Evolutionary conservation across 2,329 filamentous ascomycete genomes (phyloP).

Genomic region (Fusarium torreyae): DNA sequence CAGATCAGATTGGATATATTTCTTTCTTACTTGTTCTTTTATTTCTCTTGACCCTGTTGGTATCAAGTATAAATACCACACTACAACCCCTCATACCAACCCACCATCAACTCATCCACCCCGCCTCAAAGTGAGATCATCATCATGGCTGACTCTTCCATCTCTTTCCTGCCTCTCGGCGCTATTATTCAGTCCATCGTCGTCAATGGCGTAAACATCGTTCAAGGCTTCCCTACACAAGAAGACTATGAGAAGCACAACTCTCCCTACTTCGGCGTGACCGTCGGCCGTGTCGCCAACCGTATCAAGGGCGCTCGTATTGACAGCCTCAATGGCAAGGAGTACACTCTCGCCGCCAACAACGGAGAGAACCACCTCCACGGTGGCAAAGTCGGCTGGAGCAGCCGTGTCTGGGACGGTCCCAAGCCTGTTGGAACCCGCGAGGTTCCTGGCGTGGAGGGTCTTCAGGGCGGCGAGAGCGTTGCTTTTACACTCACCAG

Average conservation of each 20-base stretch:
- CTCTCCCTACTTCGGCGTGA: constrained; percentile 88
- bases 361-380: constrained; percentile 84
- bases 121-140: constrained; percentile 25
- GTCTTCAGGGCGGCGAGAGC: constrained; percentile 73
- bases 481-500: constrained; percentile 77
- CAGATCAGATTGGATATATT: constrained; percentile 16
- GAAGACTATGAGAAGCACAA: constrained; percentile 84
- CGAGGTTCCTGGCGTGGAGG: constrained; percentile 65
- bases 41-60: constrained; percentile 2
- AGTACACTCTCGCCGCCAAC: constrained; percentile 81
- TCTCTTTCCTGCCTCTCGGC: constrained; percentile 80
- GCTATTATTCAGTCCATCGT: constrained; percentile 87
- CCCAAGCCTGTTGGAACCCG: constrained; percentile 72
- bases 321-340: constrained; percentile 77
- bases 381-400: constrained; percentile 83
- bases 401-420: constrained; percentile 82
- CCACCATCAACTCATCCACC: constrained; percentile 20
- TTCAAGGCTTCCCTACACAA: constrained; percentile 85
- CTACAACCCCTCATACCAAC: constrained; percentile 15
- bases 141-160: constrained; percentile 64
- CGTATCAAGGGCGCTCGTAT: constrained; percentile 82
- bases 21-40: constrained; percentile 15
- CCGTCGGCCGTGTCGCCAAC: constrained; percentile 89
- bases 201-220: constrained; percentile 86
- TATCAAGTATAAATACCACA: constrained; percentile 25